Evolutionary conservation across 106 monocot genomes (phyloP), one percentile per base, ranked within the genome.

Genomic region (Dendrobium nobile): DNA sequence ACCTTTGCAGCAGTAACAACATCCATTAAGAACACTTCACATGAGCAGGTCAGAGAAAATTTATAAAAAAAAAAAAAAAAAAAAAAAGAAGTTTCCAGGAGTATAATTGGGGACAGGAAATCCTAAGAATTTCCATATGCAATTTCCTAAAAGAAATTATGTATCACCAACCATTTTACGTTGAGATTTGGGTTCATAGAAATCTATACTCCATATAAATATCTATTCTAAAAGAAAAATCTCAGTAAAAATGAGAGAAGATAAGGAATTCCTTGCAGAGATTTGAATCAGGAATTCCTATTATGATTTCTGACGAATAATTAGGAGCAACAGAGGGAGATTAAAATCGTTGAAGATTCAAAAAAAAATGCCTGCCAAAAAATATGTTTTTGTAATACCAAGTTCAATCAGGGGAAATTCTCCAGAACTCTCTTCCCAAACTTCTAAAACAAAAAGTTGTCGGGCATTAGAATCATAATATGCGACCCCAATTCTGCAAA

Each of bases 391-490:
- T 16, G n/a, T 65, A 47, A 44, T 92, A 98, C 97, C 95, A 43
- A 99, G 89, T 86, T 99, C 87, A 79, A 99, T 87, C 22, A 99
- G 87, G 40, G 98, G 98, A 81, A 87, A 95, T 8, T 88, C 92
- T 22, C 85, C 92, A 79, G 67, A 78, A 24, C 85, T 88, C 74
- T 95, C 98, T 81, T 99, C 98, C 95, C 98, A 99, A 80, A 95
- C 75, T 82, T 99, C 98, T 82, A 91, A 75, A 43, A 99, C 98
- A 88, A 85, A 93, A 64, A 99, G 98, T 68, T 86, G 89, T 41
- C 84, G 86, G 28, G 81, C 83, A 48, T 73, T 45, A 75, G 85
- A 85, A 82, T 99, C 95, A 86, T 99, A 99, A 78, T 99, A 99
- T 67, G 98, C 92, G n/a, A 95, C 79, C 77, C 98, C 98, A 85